Conservation (phyloP, 768 basidiomycete genomes). For the Brasilioporus rufonigricans region DNA sequence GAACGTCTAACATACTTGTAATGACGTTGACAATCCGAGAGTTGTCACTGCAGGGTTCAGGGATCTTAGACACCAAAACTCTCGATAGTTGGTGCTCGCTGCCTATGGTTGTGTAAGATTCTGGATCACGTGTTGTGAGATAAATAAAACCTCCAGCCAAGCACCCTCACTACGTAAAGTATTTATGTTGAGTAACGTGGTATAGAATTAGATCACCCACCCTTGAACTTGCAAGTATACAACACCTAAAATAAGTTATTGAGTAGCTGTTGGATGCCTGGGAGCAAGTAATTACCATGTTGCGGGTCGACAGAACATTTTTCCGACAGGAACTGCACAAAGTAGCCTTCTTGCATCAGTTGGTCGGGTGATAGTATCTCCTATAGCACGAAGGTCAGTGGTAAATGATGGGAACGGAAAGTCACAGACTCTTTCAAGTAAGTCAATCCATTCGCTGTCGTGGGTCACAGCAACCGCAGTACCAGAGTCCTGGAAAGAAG, state of each 20-base stretch:
- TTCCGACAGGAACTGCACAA: not conserved
- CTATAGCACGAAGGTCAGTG: too few species aligned
- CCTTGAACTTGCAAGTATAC: not conserved
- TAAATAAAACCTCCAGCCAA: too few species aligned
- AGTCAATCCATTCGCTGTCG: too few species aligned
- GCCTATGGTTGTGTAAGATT: not conserved
- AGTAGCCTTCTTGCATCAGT: not conserved
- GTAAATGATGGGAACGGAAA: too few species aligned
- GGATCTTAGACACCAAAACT: not conserved
- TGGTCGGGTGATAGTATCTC: not conserved
- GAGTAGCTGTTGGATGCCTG: not conserved
- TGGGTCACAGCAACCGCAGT: too few species aligned
- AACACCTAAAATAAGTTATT: not conserved
- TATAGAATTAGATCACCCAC: not conserved
- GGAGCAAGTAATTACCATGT: not conserved
- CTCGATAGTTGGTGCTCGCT: not conserved
- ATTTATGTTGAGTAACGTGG: too few species aligned
- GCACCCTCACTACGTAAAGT: too few species aligned
- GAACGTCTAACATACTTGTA: not conserved
- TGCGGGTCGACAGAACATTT: not conserved
- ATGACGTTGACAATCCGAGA: not conserved
- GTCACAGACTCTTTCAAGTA: too few species aligned
- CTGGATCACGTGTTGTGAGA: too few species aligned
- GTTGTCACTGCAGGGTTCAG: not conserved
- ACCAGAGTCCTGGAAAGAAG: too few species aligned